phyloP scores from a whole-genome alignment of 192 early-diverging fungal genomes.

The Kickxella alabastrina region DNA sequence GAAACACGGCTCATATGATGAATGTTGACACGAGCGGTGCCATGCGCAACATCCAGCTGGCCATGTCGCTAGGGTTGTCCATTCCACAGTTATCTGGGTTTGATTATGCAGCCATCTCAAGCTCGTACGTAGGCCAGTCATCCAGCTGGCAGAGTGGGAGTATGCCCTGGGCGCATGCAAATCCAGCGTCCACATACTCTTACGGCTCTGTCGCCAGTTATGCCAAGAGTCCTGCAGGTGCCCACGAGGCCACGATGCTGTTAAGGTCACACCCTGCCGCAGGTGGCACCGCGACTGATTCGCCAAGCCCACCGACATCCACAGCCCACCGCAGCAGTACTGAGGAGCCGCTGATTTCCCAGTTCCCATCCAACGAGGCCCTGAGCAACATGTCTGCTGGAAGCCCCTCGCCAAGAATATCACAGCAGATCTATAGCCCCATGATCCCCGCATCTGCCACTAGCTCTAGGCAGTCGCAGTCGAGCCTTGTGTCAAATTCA shows the following conservation, averaged over 20 bases:
- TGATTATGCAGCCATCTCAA: conserved; percentile 17
- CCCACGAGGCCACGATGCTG: background rate
- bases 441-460: background rate
- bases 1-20: conserved; percentile 47
- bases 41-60: conserved; percentile 21
- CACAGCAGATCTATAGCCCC: background rate
- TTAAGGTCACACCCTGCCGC: background rate
- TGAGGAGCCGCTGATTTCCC: conserved; percentile 17
- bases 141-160: conserved; percentile 50
- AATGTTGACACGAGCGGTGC: conserved; percentile 33
- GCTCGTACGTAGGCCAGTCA: conserved; percentile 30
- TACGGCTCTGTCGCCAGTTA: conserved; percentile 18
- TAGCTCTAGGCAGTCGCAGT: conserved; percentile 15
- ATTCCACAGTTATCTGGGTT: conserved; percentile 13
- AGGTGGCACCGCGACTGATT: background rate
- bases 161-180: conserved; percentile 23
- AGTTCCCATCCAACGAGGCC: conserved; percentile 20
- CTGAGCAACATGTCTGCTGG: background rate
- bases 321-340: background rate
- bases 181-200: conserved; percentile 1
- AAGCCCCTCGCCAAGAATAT: background rate
- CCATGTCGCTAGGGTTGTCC: conserved; percentile 12
- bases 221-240: conserved; percentile 14
- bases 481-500: conserved; percentile 14
- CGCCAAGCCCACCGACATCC: background rate